Base-by-base conservation (phyloP, 805 yeast genomes). In the Deakozyma indianensis region DNA sequence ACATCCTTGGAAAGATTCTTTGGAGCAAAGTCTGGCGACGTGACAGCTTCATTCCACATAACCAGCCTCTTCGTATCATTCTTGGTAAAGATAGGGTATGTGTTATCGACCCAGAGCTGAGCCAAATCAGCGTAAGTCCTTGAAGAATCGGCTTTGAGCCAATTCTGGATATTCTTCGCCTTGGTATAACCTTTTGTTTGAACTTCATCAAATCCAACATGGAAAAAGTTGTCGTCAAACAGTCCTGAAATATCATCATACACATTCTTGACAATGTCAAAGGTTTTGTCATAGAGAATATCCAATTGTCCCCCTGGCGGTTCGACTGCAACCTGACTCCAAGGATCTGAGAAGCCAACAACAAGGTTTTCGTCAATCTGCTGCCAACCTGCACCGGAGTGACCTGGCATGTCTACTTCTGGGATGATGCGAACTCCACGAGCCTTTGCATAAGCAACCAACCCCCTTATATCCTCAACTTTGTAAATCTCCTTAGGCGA, bases 261-360 rank as follows among this genome's bases (percentile, higher is more conserved):
- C 4, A 68, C 63, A 18, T 57, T 55, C 27, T 51, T 48, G 4
- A 68, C 60, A 16, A 64, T 59, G 2, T 62, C 59, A 46, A 63
- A 65, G 2, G 69, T 60, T 2, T 53, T 50, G 29, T 61, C 51
- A 45, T 59, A 50, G 41, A 64, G 41, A 42, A 66, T 56, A 44
- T 67, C 67, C 35, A 68, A 53, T 49, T 67, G 71, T 4, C 71
- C 71, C 16, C 69, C 63, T 21, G 65, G 65, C 14, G 71, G 70
- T 51, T 65, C 68, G 15, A 54, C 60, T 3, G 69, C 66, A 15
- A 57, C 50, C 23, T 46, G 52, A 21, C 45, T 43, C 9, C 50
- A 48, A 48, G 50, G 51, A 21, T 47, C 52, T 35, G 56, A 63
- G 41, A 56, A 53, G 14, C 71, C 67, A 1, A 64, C 57, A 24